Evolutionary conservation across 2,329 filamentous ascomycete genomes (phyloP).

Genomic region (Ramularia endophylla): DNA sequence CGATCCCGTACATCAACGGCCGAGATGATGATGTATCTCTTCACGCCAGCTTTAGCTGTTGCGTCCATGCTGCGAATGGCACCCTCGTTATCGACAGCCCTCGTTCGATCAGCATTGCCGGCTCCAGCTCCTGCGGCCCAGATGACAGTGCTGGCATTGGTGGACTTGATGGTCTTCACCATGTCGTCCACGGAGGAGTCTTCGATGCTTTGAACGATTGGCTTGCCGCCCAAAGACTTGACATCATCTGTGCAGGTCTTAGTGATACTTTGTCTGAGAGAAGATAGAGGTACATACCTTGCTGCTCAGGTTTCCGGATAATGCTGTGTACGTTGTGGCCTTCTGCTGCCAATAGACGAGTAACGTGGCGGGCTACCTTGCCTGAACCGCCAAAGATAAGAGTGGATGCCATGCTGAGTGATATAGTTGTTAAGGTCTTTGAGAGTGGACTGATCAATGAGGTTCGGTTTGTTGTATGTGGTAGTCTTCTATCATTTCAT

Average conservation of each 20-base stretch:
- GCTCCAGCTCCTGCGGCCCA: conserved; percentile 30
- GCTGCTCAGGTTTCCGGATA: conserved; percentile 31
- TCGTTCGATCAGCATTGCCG: conserved; percentile 48
- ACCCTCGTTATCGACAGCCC: conserved; percentile 57
- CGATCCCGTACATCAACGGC: conserved; percentile 52
- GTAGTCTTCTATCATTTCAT: too few species aligned
- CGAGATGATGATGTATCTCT: conserved; percentile 60
- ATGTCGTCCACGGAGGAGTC: conserved; percentile 34
- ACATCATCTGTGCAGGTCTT: conserved; percentile 32
- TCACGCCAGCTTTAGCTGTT: conserved; percentile 50
- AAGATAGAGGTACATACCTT: conserved; percentile 3
- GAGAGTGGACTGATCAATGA: background rate
- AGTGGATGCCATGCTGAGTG: conserved; percentile 16
- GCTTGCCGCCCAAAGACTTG: conserved; percentile 36
- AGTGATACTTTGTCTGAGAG: background rate
- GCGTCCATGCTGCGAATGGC: conserved; percentile 58
- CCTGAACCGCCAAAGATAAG: conserved; percentile 34
- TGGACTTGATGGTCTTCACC: conserved; percentile 31
- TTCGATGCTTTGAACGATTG: conserved; percentile 42
- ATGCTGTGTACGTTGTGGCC: conserved; percentile 30
- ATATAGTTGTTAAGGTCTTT: background rate
- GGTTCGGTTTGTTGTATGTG: too few species aligned
- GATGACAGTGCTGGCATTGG: conserved; percentile 30
- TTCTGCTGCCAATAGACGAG: conserved; percentile 23
- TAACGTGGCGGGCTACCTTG: conserved; percentile 33